These are phyloP conservation scores for Wickerhamomyces sp. DNA, from an alignment of 1,139 yeast species.

Conservation along the genomic window DNA sequence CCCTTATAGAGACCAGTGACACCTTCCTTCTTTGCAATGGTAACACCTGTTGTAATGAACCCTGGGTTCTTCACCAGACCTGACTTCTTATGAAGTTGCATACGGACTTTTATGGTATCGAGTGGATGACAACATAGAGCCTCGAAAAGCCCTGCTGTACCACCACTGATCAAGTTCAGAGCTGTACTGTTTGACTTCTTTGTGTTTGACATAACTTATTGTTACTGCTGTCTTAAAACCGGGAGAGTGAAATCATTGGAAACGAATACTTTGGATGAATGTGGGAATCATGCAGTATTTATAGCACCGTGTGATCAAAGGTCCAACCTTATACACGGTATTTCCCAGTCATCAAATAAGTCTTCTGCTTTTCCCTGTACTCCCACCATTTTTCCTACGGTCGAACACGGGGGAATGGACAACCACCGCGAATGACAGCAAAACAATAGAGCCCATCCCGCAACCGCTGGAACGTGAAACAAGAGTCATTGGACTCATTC, in stretches of 20 bases:
- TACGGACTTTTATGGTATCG: conserved; percentile 92
- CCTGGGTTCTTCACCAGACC: conserved; percentile 74
- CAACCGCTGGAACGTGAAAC: too few species aligned
- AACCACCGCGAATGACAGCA: too few species aligned
- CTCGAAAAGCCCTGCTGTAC: conserved; percentile 94
- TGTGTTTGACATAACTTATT: conserved; percentile 23
- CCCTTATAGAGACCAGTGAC: conserved; percentile 90
- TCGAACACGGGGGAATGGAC: conserved; percentile 16
- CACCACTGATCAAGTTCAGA: conserved; percentile 88
- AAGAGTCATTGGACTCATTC: too few species aligned
- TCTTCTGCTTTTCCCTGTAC: background rate
- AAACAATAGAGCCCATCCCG: too few species aligned
- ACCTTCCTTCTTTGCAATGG: conserved; percentile 76
- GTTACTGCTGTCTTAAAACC: too few species aligned
- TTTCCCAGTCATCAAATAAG: too few species aligned
- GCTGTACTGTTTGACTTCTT: conserved; percentile 39
- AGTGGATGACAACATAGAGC: conserved; percentile 96
- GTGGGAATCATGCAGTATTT: background rate
- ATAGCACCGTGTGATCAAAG: too few species aligned
- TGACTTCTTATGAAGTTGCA: conserved; percentile 76
- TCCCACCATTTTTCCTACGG: conserved; percentile 1
- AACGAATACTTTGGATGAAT: too few species aligned
- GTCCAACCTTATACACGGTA: too few species aligned
- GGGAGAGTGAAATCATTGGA: too few species aligned
- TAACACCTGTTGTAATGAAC: conserved; percentile 73